Percentiles rank a stretch among this genome's conserved stretches.
Conservation (phyloP, 371 early-diverging fungal genomes). For the Zychaea mexicana region DNA sequence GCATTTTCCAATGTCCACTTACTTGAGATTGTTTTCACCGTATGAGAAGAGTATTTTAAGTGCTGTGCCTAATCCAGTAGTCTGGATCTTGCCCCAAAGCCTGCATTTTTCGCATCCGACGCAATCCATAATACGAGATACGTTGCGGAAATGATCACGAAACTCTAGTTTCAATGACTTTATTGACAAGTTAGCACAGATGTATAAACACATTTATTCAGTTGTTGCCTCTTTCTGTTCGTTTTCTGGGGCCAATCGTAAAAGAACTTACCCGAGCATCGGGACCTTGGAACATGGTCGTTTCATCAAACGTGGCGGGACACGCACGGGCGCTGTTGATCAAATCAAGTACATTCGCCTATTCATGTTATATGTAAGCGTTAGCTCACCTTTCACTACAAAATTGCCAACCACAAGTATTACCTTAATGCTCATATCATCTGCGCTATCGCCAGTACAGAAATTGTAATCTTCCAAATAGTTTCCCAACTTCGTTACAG, state of each 20-base stretch:
- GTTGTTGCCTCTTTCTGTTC: too few species aligned
- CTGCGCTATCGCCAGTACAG: conserved; percentile 54
- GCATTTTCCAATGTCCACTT: conserved; percentile 13
- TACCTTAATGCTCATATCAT: conserved; percentile 57
- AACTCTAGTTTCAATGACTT: conserved; percentile 77
- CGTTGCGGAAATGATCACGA: conserved; percentile 91
- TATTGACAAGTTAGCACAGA: too few species aligned
- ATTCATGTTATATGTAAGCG: too few species aligned
- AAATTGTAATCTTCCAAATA: conserved; percentile 75
- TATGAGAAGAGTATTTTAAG: conserved; percentile 93
- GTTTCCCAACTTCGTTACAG: conserved; percentile 82
- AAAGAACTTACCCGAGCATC: conserved; percentile 34
- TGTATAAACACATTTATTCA: too few species aligned
- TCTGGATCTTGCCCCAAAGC: conserved; percentile 96
- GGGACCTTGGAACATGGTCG: conserved; percentile 69
- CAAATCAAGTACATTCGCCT: conserved; percentile 62
- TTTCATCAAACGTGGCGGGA: conserved; percentile 89
- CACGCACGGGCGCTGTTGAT: conserved; percentile 60
- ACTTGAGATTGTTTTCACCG: conserved; percentile 69
- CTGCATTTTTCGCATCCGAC: conserved; percentile 98
- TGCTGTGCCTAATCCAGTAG: conserved; percentile 88
- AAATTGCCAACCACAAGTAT: too few species aligned
- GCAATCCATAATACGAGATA: conserved; percentile 97
- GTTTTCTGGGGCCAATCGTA: too few species aligned
- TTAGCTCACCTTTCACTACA: too few species aligned